Evolutionary conservation across 2,329 filamentous ascomycete genomes (phyloP), one percentile per base, ranked within the genome.

Genomic region (Sporothrix humicola): DNA sequence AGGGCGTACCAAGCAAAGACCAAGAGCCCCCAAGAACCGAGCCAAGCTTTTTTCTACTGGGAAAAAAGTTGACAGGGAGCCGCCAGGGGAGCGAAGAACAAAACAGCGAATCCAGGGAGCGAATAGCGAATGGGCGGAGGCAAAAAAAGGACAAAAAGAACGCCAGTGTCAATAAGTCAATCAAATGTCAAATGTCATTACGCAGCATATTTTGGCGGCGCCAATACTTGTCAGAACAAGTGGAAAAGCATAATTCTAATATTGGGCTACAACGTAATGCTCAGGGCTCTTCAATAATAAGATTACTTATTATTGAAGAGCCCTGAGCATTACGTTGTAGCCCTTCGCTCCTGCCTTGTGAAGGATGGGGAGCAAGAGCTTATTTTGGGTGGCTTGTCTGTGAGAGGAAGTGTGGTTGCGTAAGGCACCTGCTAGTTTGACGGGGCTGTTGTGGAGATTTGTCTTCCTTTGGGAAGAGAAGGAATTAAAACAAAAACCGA

Each of bases 381-480:
- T 71, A 52, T 63, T 66, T 72, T 15, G 20, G 6, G 70, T 37
- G 59, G 70, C 12, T 61, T 71, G 54, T 61, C 50, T 23, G 20
- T 37, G 31, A 37, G 52, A 31, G 52, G 31, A 20, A 56, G 69
- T 12, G 2, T 54, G 50, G 23, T 52, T 71, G 69, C 54, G 69
- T 61, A 61, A 61, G 56, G 69, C 52, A 46, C 26, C 50, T 42
- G 56, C 69, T 56, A 61, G 56, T 42, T 50, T 50, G 23, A 50
- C 20, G 48, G 69, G 69, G 31, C 37, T 42, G 6, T 13, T 9
- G 69, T 61, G 54, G 69, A 71, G 54, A 10, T 12, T 15, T 3
- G 26, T 65, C 37, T 46, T 46, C n/a, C 23, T 69, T 50, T 71
- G 42, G 37, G 37, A 31, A 37, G 13, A 15, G 10, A 23, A 20